These are phyloP conservation scores for Medicago ruthenica DNA, from an alignment of 306 rosid genomes.

Conservation along the genomic window DNA sequence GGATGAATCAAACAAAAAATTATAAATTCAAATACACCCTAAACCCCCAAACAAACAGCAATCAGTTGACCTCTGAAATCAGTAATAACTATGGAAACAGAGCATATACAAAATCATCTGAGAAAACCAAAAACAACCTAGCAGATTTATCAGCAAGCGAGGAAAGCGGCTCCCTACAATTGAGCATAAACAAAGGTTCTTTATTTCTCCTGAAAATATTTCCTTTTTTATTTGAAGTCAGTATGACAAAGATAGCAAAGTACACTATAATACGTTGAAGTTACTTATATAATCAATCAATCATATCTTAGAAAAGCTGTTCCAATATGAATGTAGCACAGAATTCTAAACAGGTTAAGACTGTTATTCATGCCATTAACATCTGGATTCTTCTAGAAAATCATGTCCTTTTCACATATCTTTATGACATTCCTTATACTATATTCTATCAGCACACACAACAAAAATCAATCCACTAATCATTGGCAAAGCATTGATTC, in stretches of 20 bases:
- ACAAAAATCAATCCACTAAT: constrained; percentile 48
- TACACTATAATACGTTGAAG: constrained; percentile 35
- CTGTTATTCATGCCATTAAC: constrained; percentile 37
- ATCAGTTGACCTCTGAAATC: too few relatives aligned
- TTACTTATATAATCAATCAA: constrained; percentile 44
- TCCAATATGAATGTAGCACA: constrained; percentile 41
- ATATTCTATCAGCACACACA: constrained; percentile 46
- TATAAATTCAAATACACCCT: constrained; percentile 3
- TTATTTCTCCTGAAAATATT: constrained; percentile 3
- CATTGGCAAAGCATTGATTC: constrained; percentile 67
- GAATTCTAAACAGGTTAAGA: constrained; percentile 39
- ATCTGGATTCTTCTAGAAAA: constrained; percentile 46
- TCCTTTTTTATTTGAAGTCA: constrained; percentile 30
- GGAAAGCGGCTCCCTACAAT: constrained; percentile 34
- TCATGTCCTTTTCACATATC: constrained; percentile 47
- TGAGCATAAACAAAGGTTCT: constrained; percentile 38
- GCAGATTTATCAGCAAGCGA: constrained; percentile 31
- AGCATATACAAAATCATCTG: constrained; percentile 24
- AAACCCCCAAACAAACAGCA: too few relatives aligned
- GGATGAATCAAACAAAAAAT: constrained; percentile 14
- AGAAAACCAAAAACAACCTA: constrained; percentile 32
- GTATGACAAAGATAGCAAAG: constrained; percentile 40
- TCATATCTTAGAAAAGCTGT: constrained; percentile 40
- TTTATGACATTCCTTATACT: constrained; percentile 53
- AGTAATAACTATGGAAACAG: too few relatives aligned